Evolutionary conservation across 1,284 basidiomycete genomes (phyloP), one percentile per base, ranked within the genome.

Genomic region (Mycosarcoma maydis): DNA sequence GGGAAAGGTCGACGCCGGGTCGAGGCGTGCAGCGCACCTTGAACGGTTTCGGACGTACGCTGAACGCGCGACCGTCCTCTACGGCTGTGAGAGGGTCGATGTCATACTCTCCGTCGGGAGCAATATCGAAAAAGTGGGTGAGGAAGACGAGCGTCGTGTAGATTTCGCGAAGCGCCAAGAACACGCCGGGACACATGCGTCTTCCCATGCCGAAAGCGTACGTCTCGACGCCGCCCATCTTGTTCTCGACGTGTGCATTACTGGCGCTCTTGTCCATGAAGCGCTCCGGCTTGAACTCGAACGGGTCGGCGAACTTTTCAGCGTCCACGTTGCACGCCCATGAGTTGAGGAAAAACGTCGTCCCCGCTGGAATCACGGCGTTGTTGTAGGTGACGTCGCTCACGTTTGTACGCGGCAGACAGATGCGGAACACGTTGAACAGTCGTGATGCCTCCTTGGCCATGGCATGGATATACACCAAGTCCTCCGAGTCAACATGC

Each of bases 111-210:
- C 42, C 42, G 11, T 43, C 42, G 5, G 42, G 30, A 16, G 6
- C 27, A 19, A 43, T 43, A 10, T 43, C 27, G 42, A 30, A 43
- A n/a, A 22, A 43, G 17, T 43, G 42, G 16, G n/a, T 43, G 2
- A 43, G 27, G 20, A 30, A 43, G 27, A 43, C 42, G 10, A 43
- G 42, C 26, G 42, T 43, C 5, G 42, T 43, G 30, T 43, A 43
- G 26, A 43, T 43, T 27, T 43, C 42, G 13, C 27, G 42, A 8
- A 43, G 27, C 10, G 42, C 42, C 9, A 43, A n/a, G 27, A 43
- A 43, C 10, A 32, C 42, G 2, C 42, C 42, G 3, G 42, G 42
- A 16, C 42, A 40, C 30, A 32, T 22, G 26, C 42, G 26, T 6
- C 30, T 26, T n/a, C 42, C 42, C 27, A 43, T 32, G n/a, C 42